Conservation (phyloP, 2,329 filamentous ascomycete species). For the Colletotrichum cordylinicola region DNA sequence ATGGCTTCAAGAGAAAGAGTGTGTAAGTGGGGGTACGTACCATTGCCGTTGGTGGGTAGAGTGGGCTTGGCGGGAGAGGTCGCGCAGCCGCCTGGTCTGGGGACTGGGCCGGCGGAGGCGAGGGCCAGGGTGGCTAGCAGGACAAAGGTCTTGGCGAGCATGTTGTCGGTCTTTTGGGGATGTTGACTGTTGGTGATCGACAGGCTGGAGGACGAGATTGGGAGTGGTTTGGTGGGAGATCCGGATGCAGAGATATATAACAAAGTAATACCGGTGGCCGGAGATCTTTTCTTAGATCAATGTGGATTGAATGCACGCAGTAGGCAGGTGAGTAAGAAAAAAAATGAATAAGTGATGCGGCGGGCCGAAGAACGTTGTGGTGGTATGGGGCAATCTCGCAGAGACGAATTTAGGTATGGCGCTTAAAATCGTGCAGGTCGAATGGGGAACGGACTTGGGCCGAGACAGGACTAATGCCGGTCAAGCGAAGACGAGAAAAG, state of each 20-base stretch:
- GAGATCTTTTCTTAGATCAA: conserved; percentile 18
- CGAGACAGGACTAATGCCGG: conserved; percentile 20
- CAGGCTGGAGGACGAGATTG: background rate
- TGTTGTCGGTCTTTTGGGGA: background rate
- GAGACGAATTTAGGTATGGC: conserved; percentile 19
- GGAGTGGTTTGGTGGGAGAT: background rate
- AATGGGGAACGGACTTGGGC: background rate
- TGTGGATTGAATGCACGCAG: background rate
- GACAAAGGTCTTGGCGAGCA: conserved; percentile 36
- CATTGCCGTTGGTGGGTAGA: conserved; percentile 44
- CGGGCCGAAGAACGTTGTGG: conserved; percentile 4
- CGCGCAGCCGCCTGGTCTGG: conserved; percentile 22
- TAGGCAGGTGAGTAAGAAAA: background rate
- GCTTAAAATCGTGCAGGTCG: conserved; percentile 13
- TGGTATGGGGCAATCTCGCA: conserved; percentile 9
- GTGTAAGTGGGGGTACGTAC: conserved; percentile 32
- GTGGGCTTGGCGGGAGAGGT: conserved; percentile 28
- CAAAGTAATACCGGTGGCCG: conserved; percentile 3
- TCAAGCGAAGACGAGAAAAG: background rate
- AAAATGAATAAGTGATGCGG: background rate
- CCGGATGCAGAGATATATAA: conserved; percentile 1
- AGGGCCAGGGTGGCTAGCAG: conserved; percentile 39
- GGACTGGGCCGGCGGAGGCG: conserved; percentile 32
- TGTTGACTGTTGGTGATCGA: background rate
- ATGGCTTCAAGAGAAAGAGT: background rate